phyloP scores from a whole-genome alignment of 1,284 basidiomycete genomes.

The Irpex lacteus region DNA sequence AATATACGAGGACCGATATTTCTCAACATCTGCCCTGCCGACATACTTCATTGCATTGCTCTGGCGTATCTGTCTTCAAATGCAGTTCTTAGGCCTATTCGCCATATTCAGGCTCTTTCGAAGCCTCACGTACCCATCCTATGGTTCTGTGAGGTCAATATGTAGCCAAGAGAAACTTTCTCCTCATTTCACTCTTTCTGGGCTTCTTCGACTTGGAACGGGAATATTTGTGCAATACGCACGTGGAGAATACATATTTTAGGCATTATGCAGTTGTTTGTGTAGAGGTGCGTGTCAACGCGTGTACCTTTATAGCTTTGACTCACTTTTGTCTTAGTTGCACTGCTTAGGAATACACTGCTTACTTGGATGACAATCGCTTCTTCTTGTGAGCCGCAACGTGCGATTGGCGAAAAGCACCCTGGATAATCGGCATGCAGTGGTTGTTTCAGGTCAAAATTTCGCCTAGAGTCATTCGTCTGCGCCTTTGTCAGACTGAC shows the following conservation, averaged over 20 bases:
- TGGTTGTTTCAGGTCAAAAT: not conserved
- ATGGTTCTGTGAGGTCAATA: slow-evolving; percentile 24
- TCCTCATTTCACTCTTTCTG: slow-evolving; percentile 4
- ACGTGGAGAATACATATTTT: not conserved
- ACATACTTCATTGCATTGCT: no score
- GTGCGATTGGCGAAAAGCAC: not conserved
- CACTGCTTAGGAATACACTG: no score
- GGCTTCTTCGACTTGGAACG: slow-evolving; percentile 1
- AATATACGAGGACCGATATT: no score
- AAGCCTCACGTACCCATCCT: slow-evolving; percentile 48
- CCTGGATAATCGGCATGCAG: not conserved
- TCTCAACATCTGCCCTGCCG: no score
- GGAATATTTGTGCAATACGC: not conserved
- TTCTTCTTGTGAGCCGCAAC: not conserved
- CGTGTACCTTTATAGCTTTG: no score
- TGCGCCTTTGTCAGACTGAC: not conserved
- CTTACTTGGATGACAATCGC: no score
- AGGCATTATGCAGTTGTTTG: not conserved
- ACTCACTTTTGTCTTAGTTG: no score
- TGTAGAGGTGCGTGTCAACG: not conserved
- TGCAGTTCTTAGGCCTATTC: not conserved
- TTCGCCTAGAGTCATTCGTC: not conserved
- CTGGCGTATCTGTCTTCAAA: not conserved
- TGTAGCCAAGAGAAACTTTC: slow-evolving; percentile 44
- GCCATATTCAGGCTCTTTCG: slow-evolving; percentile 50